These are phyloP conservation scores for Mangifera indica DNA, from an alignment of 345 rosid genomes.

Conservation along the genomic window DNA sequence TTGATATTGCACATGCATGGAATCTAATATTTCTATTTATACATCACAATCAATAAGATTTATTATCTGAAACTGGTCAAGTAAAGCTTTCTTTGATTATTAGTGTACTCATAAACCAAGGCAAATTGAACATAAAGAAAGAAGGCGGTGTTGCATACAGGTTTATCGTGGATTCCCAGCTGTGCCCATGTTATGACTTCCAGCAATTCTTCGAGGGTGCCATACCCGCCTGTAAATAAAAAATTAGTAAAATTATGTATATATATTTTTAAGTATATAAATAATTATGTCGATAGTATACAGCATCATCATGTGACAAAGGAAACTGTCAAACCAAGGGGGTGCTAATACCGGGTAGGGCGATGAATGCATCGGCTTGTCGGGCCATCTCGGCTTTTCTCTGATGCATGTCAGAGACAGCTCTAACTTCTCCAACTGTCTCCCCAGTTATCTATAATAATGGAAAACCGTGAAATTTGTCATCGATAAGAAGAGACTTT, in stretches of 20 bases:
- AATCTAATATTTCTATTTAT: slow-evolving; percentile 20
- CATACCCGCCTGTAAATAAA: slow-evolving; percentile 71
- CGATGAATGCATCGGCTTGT: slow-evolving; percentile 92
- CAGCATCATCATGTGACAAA: too few relatives aligned
- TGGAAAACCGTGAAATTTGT: background rate
- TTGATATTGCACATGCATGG: slow-evolving; percentile 43
- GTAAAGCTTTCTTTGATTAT: slow-evolving; percentile 7
- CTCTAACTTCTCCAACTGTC: slow-evolving; percentile 81
- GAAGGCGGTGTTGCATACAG: slow-evolving; percentile 47
- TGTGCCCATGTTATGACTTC: slow-evolving; percentile 99
- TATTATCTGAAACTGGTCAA: slow-evolving; percentile 20
- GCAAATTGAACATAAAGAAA: too few relatives aligned
- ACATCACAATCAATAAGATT: background rate
- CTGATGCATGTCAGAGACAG: slow-evolving; percentile 93
- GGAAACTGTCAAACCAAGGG: too few relatives aligned
- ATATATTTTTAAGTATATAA: too few relatives aligned
- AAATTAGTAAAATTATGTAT: too few relatives aligned
- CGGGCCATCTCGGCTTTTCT: slow-evolving; percentile 97
- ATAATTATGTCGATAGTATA: too few relatives aligned
- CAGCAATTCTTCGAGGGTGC: slow-evolving; percentile 89
- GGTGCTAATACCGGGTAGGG: slow-evolving; percentile 73
- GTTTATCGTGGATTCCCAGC: slow-evolving; percentile 91
- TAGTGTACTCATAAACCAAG: too few relatives aligned
- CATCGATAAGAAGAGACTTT: background rate
- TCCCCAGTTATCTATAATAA: slow-evolving; percentile 69